These are phyloP conservation scores for Fusarium sp. DNA, from an alignment of 2,329 filamentous ascomycete species.

Conservation along the genomic window DNA sequence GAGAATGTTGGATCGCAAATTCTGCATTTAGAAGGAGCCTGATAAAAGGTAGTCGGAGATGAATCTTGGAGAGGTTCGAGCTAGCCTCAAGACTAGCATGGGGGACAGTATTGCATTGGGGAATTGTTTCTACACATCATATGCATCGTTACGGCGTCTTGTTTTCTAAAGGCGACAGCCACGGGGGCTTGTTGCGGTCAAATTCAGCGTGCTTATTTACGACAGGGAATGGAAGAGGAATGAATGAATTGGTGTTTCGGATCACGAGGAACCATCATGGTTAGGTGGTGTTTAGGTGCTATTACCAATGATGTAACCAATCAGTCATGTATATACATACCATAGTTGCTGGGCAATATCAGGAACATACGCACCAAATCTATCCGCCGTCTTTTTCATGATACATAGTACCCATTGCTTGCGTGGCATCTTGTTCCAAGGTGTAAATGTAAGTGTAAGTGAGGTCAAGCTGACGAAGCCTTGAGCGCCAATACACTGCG, in stretches of 20 bases:
- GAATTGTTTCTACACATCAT: slow-evolving; percentile 27
- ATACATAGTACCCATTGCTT: background rate
- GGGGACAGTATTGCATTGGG: slow-evolving; percentile 4
- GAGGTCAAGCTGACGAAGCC: background rate
- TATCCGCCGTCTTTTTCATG: background rate
- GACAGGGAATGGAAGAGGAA: slow-evolving; percentile 28
- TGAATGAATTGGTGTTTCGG: slow-evolving; percentile 36
- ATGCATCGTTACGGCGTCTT: slow-evolving; percentile 46
- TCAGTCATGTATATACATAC: slow-evolving; percentile 34
- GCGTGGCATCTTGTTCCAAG: slow-evolving; percentile 16
- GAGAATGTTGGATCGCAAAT: slow-evolving; percentile 72
- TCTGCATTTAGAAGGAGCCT: slow-evolving; percentile 49
- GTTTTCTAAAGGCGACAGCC: slow-evolving; percentile 37
- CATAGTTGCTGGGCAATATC: slow-evolving; percentile 34
- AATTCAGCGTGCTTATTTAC: slow-evolving; percentile 41
- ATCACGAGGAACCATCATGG: slow-evolving; percentile 15
- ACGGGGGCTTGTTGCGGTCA: slow-evolving; percentile 36
- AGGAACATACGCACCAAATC: slow-evolving; percentile 24
- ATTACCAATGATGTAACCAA: slow-evolving; percentile 11
- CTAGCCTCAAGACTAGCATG: background rate
- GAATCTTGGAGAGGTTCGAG: background rate
- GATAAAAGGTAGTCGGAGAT: background rate
- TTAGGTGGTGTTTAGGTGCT: slow-evolving; percentile 29
- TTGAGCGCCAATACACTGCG: background rate
- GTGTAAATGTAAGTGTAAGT: background rate